Evolutionary conservation across 345 rosid genomes (phyloP).

Genomic region (Linum tenue): DNA sequence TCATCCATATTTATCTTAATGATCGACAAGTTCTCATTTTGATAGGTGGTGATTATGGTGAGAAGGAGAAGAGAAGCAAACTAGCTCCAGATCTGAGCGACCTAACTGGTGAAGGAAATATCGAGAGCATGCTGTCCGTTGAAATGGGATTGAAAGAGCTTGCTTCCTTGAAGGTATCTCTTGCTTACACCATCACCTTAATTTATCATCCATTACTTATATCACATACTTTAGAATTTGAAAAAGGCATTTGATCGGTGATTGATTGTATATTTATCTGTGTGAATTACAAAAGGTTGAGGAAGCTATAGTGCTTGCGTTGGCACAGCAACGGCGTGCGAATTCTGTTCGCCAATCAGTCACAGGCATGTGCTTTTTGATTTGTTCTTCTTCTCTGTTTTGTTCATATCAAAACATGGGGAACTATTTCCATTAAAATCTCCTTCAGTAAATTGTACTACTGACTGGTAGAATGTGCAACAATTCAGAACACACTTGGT

Average conservation of each 20-base stretch:
- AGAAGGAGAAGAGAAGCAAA: constrained; percentile 8
- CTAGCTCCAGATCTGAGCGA: neutral
- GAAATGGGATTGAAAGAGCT: constrained; percentile 7
- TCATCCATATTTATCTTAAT: neutral
- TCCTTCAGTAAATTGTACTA: neutral
- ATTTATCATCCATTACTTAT: neutral
- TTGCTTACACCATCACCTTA: neutral
- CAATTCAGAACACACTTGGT: no score
- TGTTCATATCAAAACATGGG: no score
- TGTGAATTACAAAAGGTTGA: constrained; percentile 17
- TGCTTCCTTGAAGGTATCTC: neutral
- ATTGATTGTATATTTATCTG: neutral
- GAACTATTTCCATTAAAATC: no score
- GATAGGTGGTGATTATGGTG: constrained; percentile 16
- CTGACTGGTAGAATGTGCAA: no score
- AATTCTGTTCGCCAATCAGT: constrained; percentile 53
- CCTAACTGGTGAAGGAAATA: neutral
- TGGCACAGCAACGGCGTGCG: constrained; percentile 26
- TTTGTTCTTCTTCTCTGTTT: neutral
- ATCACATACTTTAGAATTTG: neutral
- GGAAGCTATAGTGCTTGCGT: constrained; percentile 25
- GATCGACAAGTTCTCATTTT: neutral
- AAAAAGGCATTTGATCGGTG: neutral
- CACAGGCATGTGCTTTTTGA: constrained; percentile 37
- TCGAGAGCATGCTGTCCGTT: constrained; percentile 2